phyloP scores from a whole-genome alignment of 2,329 filamentous ascomycete species.

The Claviceps pusilla region DNA sequence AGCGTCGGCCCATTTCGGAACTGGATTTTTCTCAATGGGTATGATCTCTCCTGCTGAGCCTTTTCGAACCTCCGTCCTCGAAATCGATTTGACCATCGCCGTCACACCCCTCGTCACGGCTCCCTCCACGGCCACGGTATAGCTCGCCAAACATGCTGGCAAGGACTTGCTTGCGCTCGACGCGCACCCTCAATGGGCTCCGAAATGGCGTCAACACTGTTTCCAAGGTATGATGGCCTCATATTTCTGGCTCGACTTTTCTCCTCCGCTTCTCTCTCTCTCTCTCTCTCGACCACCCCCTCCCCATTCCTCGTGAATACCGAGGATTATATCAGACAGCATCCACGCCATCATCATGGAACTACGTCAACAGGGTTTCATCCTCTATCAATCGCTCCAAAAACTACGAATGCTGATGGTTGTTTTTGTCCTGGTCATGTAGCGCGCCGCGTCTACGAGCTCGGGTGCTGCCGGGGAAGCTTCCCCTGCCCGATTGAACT shows the following conservation, averaged over 20 bases:
- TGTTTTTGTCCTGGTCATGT: slow-evolving; percentile 5
- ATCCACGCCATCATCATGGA: slow-evolving; percentile 9
- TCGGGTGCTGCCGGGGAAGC: slow-evolving; percentile 54
- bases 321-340: slow-evolving; percentile 16
- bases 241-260: slow-evolving; percentile 10
- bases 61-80: slow-evolving; percentile 23
- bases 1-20: slow-evolving; percentile 29
- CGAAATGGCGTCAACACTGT: slow-evolving; percentile 57
- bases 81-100: slow-evolving; percentile 22
- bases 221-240: slow-evolving; percentile 49
- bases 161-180: slow-evolving; percentile 77
- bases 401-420: slow-evolving; percentile 24
- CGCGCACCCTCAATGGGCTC: slow-evolving; percentile 69
- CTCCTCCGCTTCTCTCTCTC: neutral
- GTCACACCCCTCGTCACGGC: slow-evolving; percentile 21
- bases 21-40: slow-evolving; percentile 25
- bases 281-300: neutral
- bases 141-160: slow-evolving; percentile 66
- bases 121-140: slow-evolving; percentile 22
- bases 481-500: slow-evolving; percentile 67
- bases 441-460: slow-evolving; percentile 59
- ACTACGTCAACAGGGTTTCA: slow-evolving; percentile 15
- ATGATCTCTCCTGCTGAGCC: slow-evolving; percentile 24
- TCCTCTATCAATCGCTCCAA: slow-evolving; percentile 7
- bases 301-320: slow-evolving; percentile 4